Percentiles rank a stretch among this genome's conserved stretches.
These are phyloP conservation scores for Nothophoma quercina DNA, from an alignment of 2,329 filamentous ascomycete genomes.

Conservation along the genomic window DNA sequence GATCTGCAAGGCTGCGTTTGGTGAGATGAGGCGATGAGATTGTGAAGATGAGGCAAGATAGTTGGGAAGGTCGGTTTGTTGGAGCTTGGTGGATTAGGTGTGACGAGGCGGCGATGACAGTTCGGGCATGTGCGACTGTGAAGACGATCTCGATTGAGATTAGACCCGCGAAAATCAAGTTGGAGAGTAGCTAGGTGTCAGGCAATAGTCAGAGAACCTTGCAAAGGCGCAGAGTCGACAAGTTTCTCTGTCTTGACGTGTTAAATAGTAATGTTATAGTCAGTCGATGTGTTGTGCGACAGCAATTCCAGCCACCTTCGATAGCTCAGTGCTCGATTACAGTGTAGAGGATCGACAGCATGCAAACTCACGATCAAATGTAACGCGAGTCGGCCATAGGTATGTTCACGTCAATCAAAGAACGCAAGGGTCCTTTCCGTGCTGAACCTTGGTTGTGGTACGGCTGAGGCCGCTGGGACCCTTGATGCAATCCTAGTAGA, in stretches of 20 bases:
- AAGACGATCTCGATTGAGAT: too few relatives aligned
- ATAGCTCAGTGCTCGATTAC: too few relatives aligned
- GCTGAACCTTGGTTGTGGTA: conserved; percentile 3
- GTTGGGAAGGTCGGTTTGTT: neutral
- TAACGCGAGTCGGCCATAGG: neutral
- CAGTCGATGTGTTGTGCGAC: too few relatives aligned
- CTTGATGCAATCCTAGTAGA: neutral
- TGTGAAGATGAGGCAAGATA: conserved; percentile 5
- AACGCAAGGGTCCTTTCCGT: conserved; percentile 4
- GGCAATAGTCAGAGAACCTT: too few relatives aligned
- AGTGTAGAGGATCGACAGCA: too few relatives aligned
- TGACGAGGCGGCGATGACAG: neutral
- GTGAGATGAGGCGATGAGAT: neutral
- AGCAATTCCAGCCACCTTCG: too few relatives aligned
- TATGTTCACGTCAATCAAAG: neutral
- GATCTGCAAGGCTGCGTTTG: conserved; percentile 13
- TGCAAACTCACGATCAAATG: neutral
- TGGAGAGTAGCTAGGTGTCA: too few relatives aligned
- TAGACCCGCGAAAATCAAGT: too few relatives aligned
- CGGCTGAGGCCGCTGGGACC: conserved; percentile 14
- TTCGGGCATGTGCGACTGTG: too few relatives aligned
- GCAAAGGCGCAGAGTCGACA: too few relatives aligned
- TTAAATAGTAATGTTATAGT: too few relatives aligned
- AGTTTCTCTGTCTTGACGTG: too few relatives aligned
- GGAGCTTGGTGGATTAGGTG: neutral